Evolutionary conservation across 306 rosid genomes (phyloP).

Genomic region (Vigna hirtella): DNA sequence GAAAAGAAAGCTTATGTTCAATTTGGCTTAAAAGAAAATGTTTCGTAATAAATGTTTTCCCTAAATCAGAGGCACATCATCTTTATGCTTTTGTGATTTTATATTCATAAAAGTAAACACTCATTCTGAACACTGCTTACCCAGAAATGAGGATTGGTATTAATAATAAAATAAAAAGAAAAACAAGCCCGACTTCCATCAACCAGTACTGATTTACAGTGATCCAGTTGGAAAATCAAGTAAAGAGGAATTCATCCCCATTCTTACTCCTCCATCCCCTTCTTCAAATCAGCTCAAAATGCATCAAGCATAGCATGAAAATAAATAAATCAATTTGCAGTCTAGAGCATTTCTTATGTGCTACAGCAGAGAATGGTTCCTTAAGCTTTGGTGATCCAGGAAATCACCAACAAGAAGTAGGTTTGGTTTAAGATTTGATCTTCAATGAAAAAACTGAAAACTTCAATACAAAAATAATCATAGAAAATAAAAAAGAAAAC

Average conservation of each 20-base stretch:
- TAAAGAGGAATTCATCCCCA: not conserved
- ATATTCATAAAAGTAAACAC: not conserved
- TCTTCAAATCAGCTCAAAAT: not conserved
- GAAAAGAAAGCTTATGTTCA: slow-evolving; percentile 24
- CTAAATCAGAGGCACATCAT: not conserved
- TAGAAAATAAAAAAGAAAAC: not conserved
- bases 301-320: slow-evolving; percentile 7
- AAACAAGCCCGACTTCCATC: not conserved
- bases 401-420: not conserved
- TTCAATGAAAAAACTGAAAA: not conserved
- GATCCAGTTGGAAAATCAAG: slow-evolving; percentile 1
- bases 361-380: not conserved
- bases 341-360: slow-evolving; percentile 10
- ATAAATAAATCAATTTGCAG: slow-evolving; percentile 9
- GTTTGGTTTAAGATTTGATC: not conserved
- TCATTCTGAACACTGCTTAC: slow-evolving; percentile 4
- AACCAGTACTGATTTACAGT: not conserved
- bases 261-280: not conserved
- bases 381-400: slow-evolving; percentile 2
- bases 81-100: not conserved
- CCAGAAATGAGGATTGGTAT: not conserved
- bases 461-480: not conserved
- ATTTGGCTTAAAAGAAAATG: slow-evolving; percentile 3
- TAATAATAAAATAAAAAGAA: not conserved
- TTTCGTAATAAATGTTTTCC: not conserved